Evolutionary conservation across 805 yeast genomes (phyloP), one percentile per base, ranked within the genome.

Genomic region (Ogataea philodendri): DNA sequence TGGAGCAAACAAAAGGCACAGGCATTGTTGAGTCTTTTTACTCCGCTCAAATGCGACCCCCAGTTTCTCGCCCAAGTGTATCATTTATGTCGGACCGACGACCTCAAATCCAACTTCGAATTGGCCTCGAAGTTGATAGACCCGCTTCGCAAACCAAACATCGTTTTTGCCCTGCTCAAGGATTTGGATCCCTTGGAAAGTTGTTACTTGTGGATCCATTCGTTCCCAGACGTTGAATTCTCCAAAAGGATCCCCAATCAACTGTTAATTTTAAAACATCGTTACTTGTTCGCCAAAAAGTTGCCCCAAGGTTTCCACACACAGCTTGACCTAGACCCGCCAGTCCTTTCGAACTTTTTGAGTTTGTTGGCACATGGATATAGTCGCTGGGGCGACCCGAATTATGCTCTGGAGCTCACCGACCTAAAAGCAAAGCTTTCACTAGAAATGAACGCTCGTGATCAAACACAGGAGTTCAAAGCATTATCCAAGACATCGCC

Each of bases 341-440:
- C 16, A 1, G 37, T 41, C 3, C 20, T 38, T 1, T 35, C 52
- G 1, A 26, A 19, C 1, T 34, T 48, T 5, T 18, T 54, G 9
- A 46, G 55, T 25, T n/a, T 40, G 11, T 18, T 55, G 28, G 47
- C 52, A 1, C 51, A 41, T 28, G 35, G 47, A 4, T 46, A 43
- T 22, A 34, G 55, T 9, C 43, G 43, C 27, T 54, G 54, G 48
- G 58, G 56, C 8, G 44, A 35, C 15, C 45, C 39, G 5, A 28
- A 42, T 7, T 37, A 33, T 16, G 49, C 41, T 2, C 33, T 37
- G 15, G 34, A 30, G 5, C 32, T 47, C n/a, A 41, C 30, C 22
- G 19, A 34, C 3, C 15, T 37, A 16, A 54, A 55, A 17, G 21
- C 18, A 5, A 23, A 35, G 9, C 7, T 39, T 2, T 29, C 22